Conservation (phyloP, 2,329 filamentous ascomycete species). For the Ophiocordyceps camponoti-rufipedis region DNA sequence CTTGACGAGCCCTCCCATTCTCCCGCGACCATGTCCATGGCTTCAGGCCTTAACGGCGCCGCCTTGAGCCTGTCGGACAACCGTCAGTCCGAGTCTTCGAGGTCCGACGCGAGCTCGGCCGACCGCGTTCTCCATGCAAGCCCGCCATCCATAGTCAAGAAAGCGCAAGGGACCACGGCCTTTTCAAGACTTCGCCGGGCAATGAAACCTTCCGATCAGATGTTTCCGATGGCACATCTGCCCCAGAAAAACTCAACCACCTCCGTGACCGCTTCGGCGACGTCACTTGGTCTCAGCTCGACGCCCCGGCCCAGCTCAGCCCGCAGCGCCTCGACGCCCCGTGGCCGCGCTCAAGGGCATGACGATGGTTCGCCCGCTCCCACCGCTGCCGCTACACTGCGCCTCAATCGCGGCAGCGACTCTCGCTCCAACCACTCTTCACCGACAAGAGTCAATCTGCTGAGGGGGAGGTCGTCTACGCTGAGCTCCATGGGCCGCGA, state of each 20-base stretch:
- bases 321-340: constrained; percentile 11
- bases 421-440: constrained; percentile 47
- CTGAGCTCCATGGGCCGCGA: constrained; percentile 64
- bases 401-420: constrained; percentile 19
- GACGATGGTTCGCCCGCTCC: constrained; percentile 3
- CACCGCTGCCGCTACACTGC: constrained; percentile 23
- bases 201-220: constrained; percentile 52
- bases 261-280: constrained; percentile 19
- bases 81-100: constrained; percentile 54
- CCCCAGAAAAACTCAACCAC: constrained; percentile 41
- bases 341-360: constrained; percentile 7
- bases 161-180: constrained; percentile 43
- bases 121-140: constrained; percentile 43
- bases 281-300: constrained; percentile 18
- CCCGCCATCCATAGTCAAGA: constrained; percentile 41
- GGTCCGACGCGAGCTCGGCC: constrained; percentile 68
- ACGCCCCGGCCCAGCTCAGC: constrained; percentile 18
- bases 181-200: constrained; percentile 72
- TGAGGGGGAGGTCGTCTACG: constrained; percentile 72
- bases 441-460: constrained; percentile 38
- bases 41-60: constrained; percentile 9
- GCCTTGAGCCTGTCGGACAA: constrained; percentile 31
- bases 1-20: constrained; percentile 37
- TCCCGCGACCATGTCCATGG: constrained; percentile 6
- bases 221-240: constrained; percentile 78